A percentile compares a stretch with the other conserved stretches of the same genome.
Conservation (phyloP, 2,329 filamentous ascomycete genomes). For the Colletotrichum shisoi region DNA sequence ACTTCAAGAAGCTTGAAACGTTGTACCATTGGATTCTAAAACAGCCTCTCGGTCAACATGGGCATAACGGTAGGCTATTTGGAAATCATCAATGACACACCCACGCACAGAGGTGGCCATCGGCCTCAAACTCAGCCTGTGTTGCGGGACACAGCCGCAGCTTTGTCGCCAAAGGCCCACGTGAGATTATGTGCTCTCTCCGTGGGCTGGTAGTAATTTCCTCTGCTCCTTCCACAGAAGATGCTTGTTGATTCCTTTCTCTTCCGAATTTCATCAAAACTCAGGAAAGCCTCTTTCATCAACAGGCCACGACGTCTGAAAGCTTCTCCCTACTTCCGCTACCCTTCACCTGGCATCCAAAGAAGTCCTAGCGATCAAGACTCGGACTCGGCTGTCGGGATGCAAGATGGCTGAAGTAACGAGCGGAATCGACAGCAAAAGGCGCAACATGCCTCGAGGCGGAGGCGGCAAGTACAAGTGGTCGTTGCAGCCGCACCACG, state of each 20-base stretch:
- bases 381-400: neutral
- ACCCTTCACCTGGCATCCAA: too few species aligned
- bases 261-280: too few species aligned
- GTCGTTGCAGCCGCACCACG: neutral
- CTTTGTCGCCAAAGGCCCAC: neutral
- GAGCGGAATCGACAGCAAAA: neutral
- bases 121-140: neutral
- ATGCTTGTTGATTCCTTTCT: neutral
- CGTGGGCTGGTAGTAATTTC: too few species aligned
- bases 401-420: neutral
- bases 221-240: neutral
- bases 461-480: neutral
- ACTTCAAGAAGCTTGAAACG: too few species aligned
- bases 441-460: neutral
- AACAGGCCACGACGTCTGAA: too few species aligned
- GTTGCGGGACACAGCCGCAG: neutral
- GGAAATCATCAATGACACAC: too few species aligned
- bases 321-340: too few species aligned
- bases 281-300: too few species aligned
- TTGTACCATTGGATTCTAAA: too few species aligned
- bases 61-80: rapidly evolving
- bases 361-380: too few species aligned
- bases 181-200: neutral
- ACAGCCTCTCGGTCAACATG: too few species aligned
- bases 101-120: neutral